phyloP scores from a whole-genome alignment of 2,329 filamentous ascomycete species.

The Fusarium armeniacum region DNA sequence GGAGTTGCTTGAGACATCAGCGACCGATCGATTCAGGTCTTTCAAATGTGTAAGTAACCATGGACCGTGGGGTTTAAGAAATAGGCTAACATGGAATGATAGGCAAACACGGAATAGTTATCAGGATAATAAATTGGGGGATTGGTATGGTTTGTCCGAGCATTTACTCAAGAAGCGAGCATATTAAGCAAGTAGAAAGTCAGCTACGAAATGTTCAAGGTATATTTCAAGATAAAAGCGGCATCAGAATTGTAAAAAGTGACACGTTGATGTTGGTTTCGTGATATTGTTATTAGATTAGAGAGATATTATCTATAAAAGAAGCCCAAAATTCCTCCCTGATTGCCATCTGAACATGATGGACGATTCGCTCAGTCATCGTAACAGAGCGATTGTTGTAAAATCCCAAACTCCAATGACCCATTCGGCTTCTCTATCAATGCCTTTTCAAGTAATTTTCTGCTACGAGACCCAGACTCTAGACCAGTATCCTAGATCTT shows the following conservation, averaged over 20 bases:
- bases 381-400: neutral
- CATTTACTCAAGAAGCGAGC: too few species aligned
- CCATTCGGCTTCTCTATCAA: neutral
- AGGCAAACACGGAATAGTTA: neutral
- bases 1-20: neutral
- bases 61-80: neutral
- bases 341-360: rapidly evolving
- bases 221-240: rapidly evolving
- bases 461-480: rapidly evolving
- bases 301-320: neutral
- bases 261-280: rapidly evolving
- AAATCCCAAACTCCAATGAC: neutral
- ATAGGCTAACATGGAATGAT: rapidly evolving
- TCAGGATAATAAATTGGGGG: too few species aligned
- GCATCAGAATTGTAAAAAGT: rapidly evolving
- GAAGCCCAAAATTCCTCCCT: too few species aligned
- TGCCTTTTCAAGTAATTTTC: neutral
- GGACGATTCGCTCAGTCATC: neutral
- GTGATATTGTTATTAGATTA: neutral
- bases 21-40: neutral
- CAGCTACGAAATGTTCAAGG: neutral
- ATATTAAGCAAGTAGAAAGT: too few species aligned
- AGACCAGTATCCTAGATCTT: neutral
- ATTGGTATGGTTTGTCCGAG: too few species aligned
- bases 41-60: neutral